A percentile compares a stretch with the other conserved stretches of the same genome.
Evolutionary conservation across 2,329 filamentous ascomycete genomes (phyloP).

Genomic region (Proliferodiscus dingleyae): DNA sequence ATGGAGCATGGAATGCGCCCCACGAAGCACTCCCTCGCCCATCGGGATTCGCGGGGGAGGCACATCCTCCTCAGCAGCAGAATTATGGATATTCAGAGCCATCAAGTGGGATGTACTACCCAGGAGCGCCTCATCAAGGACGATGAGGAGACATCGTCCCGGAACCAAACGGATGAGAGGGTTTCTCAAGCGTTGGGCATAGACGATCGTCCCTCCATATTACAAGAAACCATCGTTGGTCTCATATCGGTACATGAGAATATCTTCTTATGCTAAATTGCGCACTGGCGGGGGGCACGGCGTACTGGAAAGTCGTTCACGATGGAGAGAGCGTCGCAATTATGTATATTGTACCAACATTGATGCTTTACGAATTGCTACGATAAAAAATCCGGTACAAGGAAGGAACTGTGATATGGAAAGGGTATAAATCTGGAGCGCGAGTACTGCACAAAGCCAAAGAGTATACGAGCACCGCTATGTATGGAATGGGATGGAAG

Average conservation of each 20-base stretch:
- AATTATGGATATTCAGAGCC: slow-evolving; percentile 24
- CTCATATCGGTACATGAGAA: too few relatives aligned
- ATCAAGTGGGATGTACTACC: slow-evolving; percentile 24
- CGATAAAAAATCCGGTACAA: not conserved
- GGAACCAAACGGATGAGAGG: not conserved
- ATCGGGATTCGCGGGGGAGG: slow-evolving; percentile 13
- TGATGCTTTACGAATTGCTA: slow-evolving; percentile 9
- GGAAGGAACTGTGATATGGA: not conserved
- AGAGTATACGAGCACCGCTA: too few relatives aligned
- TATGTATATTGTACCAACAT: slow-evolving; percentile 10
- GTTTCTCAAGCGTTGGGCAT: not conserved
- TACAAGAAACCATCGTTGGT: not conserved
- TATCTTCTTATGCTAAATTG: too few relatives aligned
- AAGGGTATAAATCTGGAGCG: not conserved
- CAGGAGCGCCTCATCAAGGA: slow-evolving; percentile 21
- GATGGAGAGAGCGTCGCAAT: not conserved
- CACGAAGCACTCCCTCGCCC: slow-evolving; percentile 18
- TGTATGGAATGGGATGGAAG: not conserved
- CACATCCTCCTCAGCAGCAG: slow-evolving; percentile 13
- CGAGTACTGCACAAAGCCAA: too few relatives aligned
- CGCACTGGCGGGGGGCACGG: too few relatives aligned
- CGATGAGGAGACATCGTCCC: slow-evolving; percentile 11
- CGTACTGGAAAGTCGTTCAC: not conserved
- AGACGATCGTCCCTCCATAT: not conserved
- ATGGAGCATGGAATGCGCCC: slow-evolving; percentile 22